These are phyloP conservation scores for Yamadazyma triangularis DNA, from an alignment of 1,139 yeast species.

Conservation along the genomic window DNA sequence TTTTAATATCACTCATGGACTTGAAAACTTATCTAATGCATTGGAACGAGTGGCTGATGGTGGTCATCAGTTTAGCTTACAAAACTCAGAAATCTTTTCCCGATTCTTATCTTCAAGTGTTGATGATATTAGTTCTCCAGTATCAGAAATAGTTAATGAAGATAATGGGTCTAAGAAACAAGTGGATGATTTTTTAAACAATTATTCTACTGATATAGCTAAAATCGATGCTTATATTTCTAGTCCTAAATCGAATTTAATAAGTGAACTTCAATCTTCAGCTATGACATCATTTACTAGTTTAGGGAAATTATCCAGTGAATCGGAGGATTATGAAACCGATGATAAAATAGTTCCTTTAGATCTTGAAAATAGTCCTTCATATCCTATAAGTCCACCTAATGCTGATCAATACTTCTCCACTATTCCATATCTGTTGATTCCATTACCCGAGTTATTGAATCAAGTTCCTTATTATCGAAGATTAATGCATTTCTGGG, in stretches of 20 bases:
- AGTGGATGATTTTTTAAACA: conserved; percentile 9
- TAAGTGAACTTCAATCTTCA: conserved; percentile 2
- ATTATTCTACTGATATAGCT: conserved; percentile 19
- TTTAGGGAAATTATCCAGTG: conserved; percentile 4
- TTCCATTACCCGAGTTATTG: conserved; percentile 56
- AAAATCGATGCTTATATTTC: conserved; percentile 18
- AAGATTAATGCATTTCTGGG: conserved; percentile 59
- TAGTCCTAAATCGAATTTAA: background rate
- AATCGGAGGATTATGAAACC: background rate
- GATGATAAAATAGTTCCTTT: conserved; percentile 3
- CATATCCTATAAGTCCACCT: conserved; percentile 1
- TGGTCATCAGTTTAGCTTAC: conserved; percentile 24
- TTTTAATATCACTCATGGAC: conserved; percentile 16
- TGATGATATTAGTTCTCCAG: conserved; percentile 5
- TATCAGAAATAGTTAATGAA: background rate
- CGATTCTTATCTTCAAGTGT: conserved; percentile 17
- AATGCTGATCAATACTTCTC: conserved; percentile 2
- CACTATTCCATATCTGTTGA: conserved; percentile 43
- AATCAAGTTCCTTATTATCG: conserved; percentile 56
- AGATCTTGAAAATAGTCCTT: conserved; percentile 7
- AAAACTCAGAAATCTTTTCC: conserved; percentile 26
- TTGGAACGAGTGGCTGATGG: conserved; percentile 27
- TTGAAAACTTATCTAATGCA: conserved; percentile 25
- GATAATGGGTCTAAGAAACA: background rate
- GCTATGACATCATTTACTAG: conserved; percentile 1